Base-by-base conservation (phyloP, 768 basidiomycete genomes). In the Guyanaporus albipodus region DNA sequence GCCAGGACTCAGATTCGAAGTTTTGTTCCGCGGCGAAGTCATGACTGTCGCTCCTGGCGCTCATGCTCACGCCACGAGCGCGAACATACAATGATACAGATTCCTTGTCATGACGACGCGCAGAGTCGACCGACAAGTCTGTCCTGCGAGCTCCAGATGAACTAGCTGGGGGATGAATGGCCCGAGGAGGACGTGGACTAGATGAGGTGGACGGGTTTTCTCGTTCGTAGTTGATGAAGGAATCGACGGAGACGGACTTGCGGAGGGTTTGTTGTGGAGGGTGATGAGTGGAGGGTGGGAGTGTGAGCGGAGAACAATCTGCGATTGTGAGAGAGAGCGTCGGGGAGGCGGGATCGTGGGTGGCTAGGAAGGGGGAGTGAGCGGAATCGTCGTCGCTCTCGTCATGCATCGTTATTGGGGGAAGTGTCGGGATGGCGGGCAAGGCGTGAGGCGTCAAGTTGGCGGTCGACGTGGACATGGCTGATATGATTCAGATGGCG, bases 201-300 rank as follows among this genome's bases (percentile, higher is more conserved):
- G 65, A 55, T 14, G 59, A 17, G 44, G 61, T 49, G 8, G 66
- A 53, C 23, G 64, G 48, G 39, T 62, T 62, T 34, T 73, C 70
- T 53, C 68, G 70, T 54, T 67, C 66, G 58, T 71, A 70, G 28
- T 69, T 70, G 39, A 78, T 74, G 63, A 89, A 83, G 9, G 87
- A 89, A 64, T 89, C 87, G 49, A 82, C 85, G 18, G 87, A 89
- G 49, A 85, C 67, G 23, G 86, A 84, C 69, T 88, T 88, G 57
- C 85, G 77, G 44, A 89, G 75, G 49, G 60, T 62, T 45, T 57
- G 58, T 44, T 63, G 62, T 28, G 57, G 42, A 31, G 53, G 47
- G 17, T 47, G 54, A 57, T 59, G 61, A 40, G 63, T 41, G 31
- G 64, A 50, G 39, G 60, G 21, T 19, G 42, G 19, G 28, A 29